Evolutionary conservation across 495 filamentous ascomycete genomes (phyloP), one percentile per base, ranked within the genome.

Genomic region (Jackrogersella multiformis): DNA sequence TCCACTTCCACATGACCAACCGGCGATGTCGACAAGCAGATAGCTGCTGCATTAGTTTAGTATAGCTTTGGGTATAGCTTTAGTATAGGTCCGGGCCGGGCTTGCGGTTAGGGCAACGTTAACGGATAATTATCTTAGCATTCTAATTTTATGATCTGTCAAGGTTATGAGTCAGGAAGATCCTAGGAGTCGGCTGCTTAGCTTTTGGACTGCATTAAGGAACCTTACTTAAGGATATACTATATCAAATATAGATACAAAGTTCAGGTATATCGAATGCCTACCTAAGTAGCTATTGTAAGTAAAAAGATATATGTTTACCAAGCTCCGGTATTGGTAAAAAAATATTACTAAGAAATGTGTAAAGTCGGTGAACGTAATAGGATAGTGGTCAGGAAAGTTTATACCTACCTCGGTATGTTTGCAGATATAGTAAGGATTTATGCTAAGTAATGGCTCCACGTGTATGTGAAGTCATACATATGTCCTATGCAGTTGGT

Each of bases 381-480:
- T 28, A 32, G 55, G 66, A 64, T 60, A 69, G 66, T 60, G 67
- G 61, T 70, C n/a, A n/a, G n/a, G 67, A 61, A 44, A 51, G 16
- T 39, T 6, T 15, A 36, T 56, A 21, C 16, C 54, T 66, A 35
- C 34, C 10, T 35, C 2, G 32, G 32, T 30, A 35, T 35, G 9
- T 13, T 2, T 57, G 13, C 38, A 28, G 5, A 34, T 24, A 35
- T 34, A 52, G 5, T 10, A 54, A 24, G 35, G 60, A 26, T 58
- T 65, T 35, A 57, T 66, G 32, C 52, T 54, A n/a, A n/a, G n/a
- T 48, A 53, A 58, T 23, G 45, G 56, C 56, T 66, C 67, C 67
- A 70, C 67, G 61, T 66, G 67, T 61, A 58, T 57, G 57, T 66
- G 67, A 70, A 66, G 67, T 70, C 61, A 66, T 66, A 65, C 61